phyloP scores from a whole-genome alignment of 306 rosid species.

The Rosa lucieae region DNA sequence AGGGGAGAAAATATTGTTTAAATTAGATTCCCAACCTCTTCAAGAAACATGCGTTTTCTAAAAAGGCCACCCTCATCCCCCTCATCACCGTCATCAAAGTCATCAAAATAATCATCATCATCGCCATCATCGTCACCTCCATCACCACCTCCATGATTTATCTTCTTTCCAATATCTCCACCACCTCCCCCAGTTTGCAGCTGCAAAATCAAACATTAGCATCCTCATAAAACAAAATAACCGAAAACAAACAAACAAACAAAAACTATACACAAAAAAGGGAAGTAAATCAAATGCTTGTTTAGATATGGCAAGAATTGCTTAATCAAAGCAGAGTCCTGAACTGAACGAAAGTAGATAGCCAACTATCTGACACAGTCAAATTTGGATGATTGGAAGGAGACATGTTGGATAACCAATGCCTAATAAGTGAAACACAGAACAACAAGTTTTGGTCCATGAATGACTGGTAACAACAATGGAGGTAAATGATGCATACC shows the following conservation, averaged over 20 bases:
- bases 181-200: too few species aligned
- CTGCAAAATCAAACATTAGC: too few species aligned
- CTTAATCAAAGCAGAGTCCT: background rate
- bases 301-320: too few species aligned
- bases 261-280: too few species aligned
- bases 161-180: conserved; percentile 86
- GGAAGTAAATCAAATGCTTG: too few species aligned
- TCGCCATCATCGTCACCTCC: conserved; percentile 95
- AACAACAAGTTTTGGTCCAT: background rate
- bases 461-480: background rate
- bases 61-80: conserved; percentile 98
- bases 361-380: background rate
- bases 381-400: background rate
- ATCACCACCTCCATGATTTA: conserved; percentile 92
- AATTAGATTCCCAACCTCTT: conserved; percentile 65
- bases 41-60: conserved; percentile 77
- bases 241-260: too few species aligned
- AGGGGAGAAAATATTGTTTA: conserved; percentile 8
- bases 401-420: background rate
- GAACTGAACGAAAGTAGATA: background rate
- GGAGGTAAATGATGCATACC: background rate
- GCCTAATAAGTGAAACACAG: background rate
- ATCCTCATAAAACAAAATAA: too few species aligned
- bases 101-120: conserved; percentile 96
- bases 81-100: conserved; percentile 94